These are phyloP conservation scores for Neonectria sp. DNA, from an alignment of 2,329 filamentous ascomycete species.

Conservation along the genomic window DNA sequence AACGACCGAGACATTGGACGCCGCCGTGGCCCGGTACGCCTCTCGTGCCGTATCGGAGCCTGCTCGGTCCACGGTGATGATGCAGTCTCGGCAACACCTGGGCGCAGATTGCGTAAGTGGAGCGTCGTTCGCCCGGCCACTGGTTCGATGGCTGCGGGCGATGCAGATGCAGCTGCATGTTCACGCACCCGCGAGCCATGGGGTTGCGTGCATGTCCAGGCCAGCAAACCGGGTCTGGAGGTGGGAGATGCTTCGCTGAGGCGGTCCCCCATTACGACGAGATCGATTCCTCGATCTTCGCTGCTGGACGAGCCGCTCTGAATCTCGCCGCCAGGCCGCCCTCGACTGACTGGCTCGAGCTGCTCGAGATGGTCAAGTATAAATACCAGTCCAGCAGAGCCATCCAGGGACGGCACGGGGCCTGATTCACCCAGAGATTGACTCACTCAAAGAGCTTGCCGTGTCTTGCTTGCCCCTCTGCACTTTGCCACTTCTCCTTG, in stretches of 20 bases:
- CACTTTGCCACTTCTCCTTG: slow-evolving; percentile 1
- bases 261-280: slow-evolving; percentile 73
- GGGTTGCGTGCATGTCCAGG: slow-evolving; percentile 64
- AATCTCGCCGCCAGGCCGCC: slow-evolving; percentile 8
- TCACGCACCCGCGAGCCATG: slow-evolving; percentile 13
- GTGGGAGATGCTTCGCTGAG: slow-evolving; percentile 75
- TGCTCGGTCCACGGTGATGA: slow-evolving; percentile 38
- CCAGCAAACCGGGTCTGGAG: slow-evolving; percentile 68
- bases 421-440: slow-evolving; percentile 7
- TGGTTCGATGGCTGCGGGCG: slow-evolving; percentile 24
- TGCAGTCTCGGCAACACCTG: slow-evolving; percentile 30
- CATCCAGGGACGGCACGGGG: slow-evolving; percentile 1
- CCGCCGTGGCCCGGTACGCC: slow-evolving; percentile 15
- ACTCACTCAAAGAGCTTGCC: neutral
- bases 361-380: slow-evolving; percentile 15
- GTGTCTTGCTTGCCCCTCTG: neutral
- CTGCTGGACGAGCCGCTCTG: slow-evolving; percentile 19
- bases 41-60: slow-evolving; percentile 24
- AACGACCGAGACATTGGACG: slow-evolving; percentile 44
- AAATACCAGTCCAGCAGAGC: slow-evolving; percentile 11
- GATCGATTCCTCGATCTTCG: slow-evolving; percentile 43
- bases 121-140: slow-evolving; percentile 16
- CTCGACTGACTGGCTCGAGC: neutral
- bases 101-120: slow-evolving; percentile 9
- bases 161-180: slow-evolving; percentile 34